Conservation (phyloP, 768 basidiomycete species). For the Zangia roseola region DNA sequence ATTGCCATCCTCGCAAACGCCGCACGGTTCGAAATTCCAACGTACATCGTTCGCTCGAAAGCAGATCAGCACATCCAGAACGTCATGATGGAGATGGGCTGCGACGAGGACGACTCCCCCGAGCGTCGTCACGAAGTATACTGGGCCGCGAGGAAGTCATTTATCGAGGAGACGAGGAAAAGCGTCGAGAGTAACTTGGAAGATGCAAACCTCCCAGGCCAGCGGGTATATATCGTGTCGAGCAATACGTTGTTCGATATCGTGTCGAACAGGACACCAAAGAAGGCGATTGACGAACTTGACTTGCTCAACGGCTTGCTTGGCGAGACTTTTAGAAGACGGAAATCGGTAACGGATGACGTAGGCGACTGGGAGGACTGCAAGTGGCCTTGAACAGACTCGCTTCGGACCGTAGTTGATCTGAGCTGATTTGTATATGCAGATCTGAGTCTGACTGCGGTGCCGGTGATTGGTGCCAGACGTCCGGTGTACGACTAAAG, state of each 20-base stretch:
- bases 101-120: conserved; percentile 12
- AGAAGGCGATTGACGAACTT: conserved; percentile 23
- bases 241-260: conserved; percentile 16
- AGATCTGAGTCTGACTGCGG: no score
- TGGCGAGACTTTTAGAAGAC: conserved; percentile 9
- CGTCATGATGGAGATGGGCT: conserved; percentile 17
- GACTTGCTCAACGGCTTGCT: conserved; percentile 19
- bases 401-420: no score
- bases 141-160: conserved; percentile 11
- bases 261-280: conserved; percentile 16
- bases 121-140: conserved; percentile 10
- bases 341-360: no score
- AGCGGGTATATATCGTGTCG: conserved; percentile 30
- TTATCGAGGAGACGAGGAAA: conserved; percentile 15
- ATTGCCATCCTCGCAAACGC: conserved; percentile 18
- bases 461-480: no score
- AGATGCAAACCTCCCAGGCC: conserved; percentile 23
- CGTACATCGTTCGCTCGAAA: conserved; percentile 24
- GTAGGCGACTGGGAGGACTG: no score
- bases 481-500: no score
- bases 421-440: no score
- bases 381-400: no score
- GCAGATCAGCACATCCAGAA: conserved; percentile 23
- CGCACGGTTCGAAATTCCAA: conserved; percentile 16
- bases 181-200: conserved; percentile 19